Conservation (phyloP, 495 filamentous ascomycete species). For the Neurospora sp. region DNA sequence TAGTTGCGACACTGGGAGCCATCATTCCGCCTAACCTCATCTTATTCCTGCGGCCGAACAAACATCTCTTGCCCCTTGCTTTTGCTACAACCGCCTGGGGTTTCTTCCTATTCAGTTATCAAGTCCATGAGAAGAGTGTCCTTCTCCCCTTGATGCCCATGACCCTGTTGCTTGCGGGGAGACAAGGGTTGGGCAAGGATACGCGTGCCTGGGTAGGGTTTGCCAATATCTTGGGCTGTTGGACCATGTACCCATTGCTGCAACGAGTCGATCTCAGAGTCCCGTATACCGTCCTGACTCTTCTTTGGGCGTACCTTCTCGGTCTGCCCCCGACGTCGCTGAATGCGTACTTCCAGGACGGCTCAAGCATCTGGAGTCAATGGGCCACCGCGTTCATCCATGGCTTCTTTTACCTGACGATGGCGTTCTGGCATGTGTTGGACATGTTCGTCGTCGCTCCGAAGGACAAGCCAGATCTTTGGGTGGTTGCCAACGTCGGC, state of each 20-base stretch:
- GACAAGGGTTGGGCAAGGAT: slow-evolving; percentile 62
- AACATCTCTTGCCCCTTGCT: slow-evolving; percentile 64
- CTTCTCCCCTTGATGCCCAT: slow-evolving; percentile 84
- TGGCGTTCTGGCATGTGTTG: slow-evolving; percentile 68
- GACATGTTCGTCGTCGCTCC: slow-evolving; percentile 61
- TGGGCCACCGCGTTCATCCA: slow-evolving; percentile 59
- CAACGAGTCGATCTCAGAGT: slow-evolving; percentile 72
- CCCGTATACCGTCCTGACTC: slow-evolving; percentile 72
- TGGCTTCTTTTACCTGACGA: slow-evolving; percentile 58
- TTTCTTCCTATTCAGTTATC: slow-evolving; percentile 94
- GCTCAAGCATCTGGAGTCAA: slow-evolving; percentile 33
- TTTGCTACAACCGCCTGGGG: slow-evolving; percentile 82
- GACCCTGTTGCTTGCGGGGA: slow-evolving; percentile 71
- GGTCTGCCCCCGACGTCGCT: slow-evolving; percentile 72
- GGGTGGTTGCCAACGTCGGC: slow-evolving; percentile 82
- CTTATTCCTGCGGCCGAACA: slow-evolving; percentile 67
- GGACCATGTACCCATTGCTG: slow-evolving; percentile 90
- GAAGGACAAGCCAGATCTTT: slow-evolving; percentile 73
- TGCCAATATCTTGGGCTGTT: slow-evolving; percentile 81
- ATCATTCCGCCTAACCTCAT: slow-evolving; percentile 70
- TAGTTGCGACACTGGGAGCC: slow-evolving; percentile 60
- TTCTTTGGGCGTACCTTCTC: slow-evolving; percentile 83
- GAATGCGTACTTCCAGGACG: slow-evolving; percentile 48
- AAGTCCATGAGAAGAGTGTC: slow-evolving; percentile 96
- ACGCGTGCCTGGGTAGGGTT: slow-evolving; percentile 84